Evolutionary conservation across 1,284 basidiomycete genomes (phyloP), one percentile per base, ranked within the genome.

Genomic region (Neolentinus lepideus): DNA sequence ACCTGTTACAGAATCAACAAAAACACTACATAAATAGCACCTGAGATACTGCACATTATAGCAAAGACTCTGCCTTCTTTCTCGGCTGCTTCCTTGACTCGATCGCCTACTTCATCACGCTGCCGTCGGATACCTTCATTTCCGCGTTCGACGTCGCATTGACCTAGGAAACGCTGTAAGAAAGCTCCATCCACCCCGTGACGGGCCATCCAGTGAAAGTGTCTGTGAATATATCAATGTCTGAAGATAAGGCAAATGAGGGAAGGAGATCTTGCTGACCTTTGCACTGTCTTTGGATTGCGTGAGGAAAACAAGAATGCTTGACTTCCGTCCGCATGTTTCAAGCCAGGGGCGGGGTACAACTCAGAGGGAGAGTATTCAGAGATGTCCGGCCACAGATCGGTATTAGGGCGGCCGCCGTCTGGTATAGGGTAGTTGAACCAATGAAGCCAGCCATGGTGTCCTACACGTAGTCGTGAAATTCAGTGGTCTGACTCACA

Each of bases 401-500:
- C 88, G 52, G 76, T 79, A 60, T 84, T 88, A 1, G 85, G 81
- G 6, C 75, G 77, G 19, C 87, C 87, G 14, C 87, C 88, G 24
- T 78, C 70, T 1, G 80, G 75, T 3, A 90, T 73, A 2, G 87
- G 85, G 19, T 71, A 63, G 59, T 81, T 75, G 66, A 89, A 82
- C 88, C 88, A 90, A 62, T 90, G 89, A n/a, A 90, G 72, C 88
- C 88, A 90, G 29, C 88, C 87, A 60, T 90, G 86, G 63, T 90
- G 88, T 1, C 79, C 83, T 72, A 72, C 46, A 21, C 9, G 31
- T 19, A 51, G 21, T n/a, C 31, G 24, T 50, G 14, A 50, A 29
- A 3, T 24, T 52, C n/a, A 35, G 4, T n/a, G n/a, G n/a, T 31
- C 14, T 51, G 33, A 52, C 38, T 29, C 19, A 12, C 6, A 24